Base-by-base conservation (phyloP, 2,329 filamentous ascomycete genomes). In the Exutisphaerella laricina region DNA sequence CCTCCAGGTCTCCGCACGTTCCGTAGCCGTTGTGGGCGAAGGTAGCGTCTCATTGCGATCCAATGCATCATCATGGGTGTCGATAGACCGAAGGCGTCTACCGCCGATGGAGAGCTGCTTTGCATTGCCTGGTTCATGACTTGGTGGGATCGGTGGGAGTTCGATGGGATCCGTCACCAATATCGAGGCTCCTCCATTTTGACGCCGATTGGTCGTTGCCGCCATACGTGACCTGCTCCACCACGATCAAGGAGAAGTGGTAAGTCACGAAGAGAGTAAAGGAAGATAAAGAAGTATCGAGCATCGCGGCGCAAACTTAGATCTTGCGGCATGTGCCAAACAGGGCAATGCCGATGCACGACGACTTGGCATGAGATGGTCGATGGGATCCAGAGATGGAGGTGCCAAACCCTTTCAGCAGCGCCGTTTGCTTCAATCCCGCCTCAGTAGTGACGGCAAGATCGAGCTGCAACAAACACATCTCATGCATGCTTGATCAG, bases 1-100 rank as follows among this genome's bases (percentile, higher is more conserved):
- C 55, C 85, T 85, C 84, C 83, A 87, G 61, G 61, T 67, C 55
- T 83, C 75, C 12, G 68, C 55, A 7, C 47, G 39, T 41, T 67
- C 64, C 21, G 61, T 61, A 1, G 66, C 65, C 1, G 66, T 71
- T 0, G 66, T 70, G 2, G 72, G 72, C 5, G 70, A 69, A 0
- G 72, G 71, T 0, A 73, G 57, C 14, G 57, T 64, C 36, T 69
- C 69, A 20, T 62, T 61, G 23, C 51, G 55, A 32, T 64, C 58
- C 29, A 45, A 33, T 3, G 36, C 18, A n/a, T 43, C 33, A 30
- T 45, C 50, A 14, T 45, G 31, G 13, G 17, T 47, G 26, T 31
- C 36, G 13, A 20, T 31, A 4, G 49, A 53, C 5, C 41, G 39
- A 2, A 60, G 49, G 29, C 52, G 55, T 14, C 51, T 47, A 16